Evolutionary conservation across 495 filamentous ascomycete genomes (phyloP).

Genomic region (Chlorociboria aeruginascens): DNA sequence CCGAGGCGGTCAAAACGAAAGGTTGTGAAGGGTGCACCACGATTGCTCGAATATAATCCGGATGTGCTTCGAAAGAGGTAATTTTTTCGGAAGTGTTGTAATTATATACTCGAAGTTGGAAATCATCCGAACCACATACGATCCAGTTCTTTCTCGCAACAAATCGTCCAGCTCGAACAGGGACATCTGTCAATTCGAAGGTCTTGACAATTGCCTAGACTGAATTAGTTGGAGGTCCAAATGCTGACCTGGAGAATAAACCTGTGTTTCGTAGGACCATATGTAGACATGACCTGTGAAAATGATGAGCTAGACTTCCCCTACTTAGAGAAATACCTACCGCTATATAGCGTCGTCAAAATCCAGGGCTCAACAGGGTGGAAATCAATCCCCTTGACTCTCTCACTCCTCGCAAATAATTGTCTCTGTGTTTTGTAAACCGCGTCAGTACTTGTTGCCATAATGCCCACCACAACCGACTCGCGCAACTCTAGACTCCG

Average conservation of each 20-base stretch:
- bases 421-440: constrained; percentile 46
- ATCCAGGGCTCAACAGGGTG: constrained; percentile 97
- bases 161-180: constrained; percentile 92
- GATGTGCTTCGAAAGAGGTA: constrained; percentile 94
- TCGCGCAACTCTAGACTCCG: constrained; percentile 4
- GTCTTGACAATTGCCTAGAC: constrained; percentile 84
- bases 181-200: constrained; percentile 98
- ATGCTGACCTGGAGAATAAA: constrained; percentile 18
- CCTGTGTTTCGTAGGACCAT: constrained; percentile 96
- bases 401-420: constrained; percentile 73
- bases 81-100: constrained; percentile 99
- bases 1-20: constrained; percentile 89
- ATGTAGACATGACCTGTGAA: constrained; percentile 86
- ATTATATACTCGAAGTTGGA: constrained; percentile 91
- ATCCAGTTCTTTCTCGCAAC: constrained; percentile 99
- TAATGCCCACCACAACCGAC: constrained; percentile 9
- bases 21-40: constrained; percentile 94
- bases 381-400: constrained; percentile 96
- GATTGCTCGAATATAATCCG: constrained; percentile 97
- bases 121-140: constrained; percentile 96
- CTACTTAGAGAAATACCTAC: constrained; percentile 33
- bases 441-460: constrained; percentile 16
- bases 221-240: constrained; percentile 9
- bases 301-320: constrained; percentile 10
- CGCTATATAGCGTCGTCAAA: constrained; percentile 90